These are phyloP conservation scores for Exophiala mesophila DNA, from an alignment of 2,329 filamentous ascomycete genomes.

Conservation along the genomic window DNA sequence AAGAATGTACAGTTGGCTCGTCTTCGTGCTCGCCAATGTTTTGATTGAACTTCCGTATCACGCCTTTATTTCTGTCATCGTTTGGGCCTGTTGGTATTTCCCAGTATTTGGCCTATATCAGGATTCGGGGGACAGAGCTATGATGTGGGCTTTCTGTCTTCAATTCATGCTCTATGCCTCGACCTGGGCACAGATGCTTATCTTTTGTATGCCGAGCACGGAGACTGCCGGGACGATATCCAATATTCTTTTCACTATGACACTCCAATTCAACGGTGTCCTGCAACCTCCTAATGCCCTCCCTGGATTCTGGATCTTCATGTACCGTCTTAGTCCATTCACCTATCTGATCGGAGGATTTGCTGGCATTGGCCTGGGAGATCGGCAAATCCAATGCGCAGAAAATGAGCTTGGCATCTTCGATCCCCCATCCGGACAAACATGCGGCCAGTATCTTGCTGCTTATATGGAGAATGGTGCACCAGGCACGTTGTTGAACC, in stretches of 20 bases:
- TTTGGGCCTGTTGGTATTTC: conserved; percentile 70
- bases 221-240: conserved; percentile 70
- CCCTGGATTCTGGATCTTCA: conserved; percentile 62
- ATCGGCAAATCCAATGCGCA: conserved; percentile 61
- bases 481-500: conserved; percentile 54
- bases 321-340: too few relatives aligned
- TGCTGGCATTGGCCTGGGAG: conserved; percentile 43
- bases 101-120: conserved; percentile 64
- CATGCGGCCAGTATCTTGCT: conserved; percentile 59
- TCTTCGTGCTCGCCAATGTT: conserved; percentile 65
- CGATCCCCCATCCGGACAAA: conserved; percentile 44
- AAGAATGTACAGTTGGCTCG: conserved; percentile 68
- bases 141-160: too few relatives aligned
- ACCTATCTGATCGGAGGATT: conserved; percentile 60
- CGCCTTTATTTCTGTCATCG: conserved; percentile 56
- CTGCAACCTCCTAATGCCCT: conserved; percentile 58
- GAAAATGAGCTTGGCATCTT: conserved; percentile 55
- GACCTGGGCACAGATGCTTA: conserved; percentile 67
- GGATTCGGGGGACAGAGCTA: too few relatives aligned
- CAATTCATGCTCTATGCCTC: conserved; percentile 66
- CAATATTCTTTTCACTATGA: conserved; percentile 66
- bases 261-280: conserved; percentile 68
- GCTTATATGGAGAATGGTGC: too few relatives aligned
- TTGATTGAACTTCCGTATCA: conserved; percentile 67
- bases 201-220: conserved; percentile 62